These are phyloP conservation scores for Cephaloascus albidus DNA, from an alignment of 805 yeast species.

Conservation along the genomic window DNA sequence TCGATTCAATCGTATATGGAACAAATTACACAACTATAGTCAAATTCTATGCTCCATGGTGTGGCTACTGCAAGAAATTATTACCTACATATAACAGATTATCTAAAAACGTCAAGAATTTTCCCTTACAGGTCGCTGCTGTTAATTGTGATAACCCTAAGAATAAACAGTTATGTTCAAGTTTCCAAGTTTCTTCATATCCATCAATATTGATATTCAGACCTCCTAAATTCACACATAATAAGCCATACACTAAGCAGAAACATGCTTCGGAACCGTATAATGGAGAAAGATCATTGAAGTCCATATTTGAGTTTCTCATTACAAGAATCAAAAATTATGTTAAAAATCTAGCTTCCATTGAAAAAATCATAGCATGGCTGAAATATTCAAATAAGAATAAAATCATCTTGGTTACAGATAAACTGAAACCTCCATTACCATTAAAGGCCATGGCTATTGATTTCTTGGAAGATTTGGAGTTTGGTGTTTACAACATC, in stretches of 20 bases:
- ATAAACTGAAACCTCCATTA: constrained; percentile 39
- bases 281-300: constrained; percentile 50
- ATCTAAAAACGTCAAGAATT: constrained; percentile 47
- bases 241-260: constrained; percentile 10
- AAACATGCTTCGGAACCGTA: constrained; percentile 48
- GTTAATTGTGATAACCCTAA: constrained; percentile 73
- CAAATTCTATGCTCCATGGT: constrained; percentile 96
- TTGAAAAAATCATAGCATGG: constrained; percentile 19
- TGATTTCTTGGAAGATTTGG: constrained; percentile 47
- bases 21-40: constrained; percentile 77
- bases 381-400: constrained; percentile 5
- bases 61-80: constrained; percentile 82
- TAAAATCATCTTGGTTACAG: constrained; percentile 45
- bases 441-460: constrained; percentile 58
- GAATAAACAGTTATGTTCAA: constrained; percentile 63
- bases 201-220: constrained; percentile 80
- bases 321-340: constrained; percentile 57
- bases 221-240: constrained; percentile 54
- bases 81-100: constrained; percentile 56
- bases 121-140: constrained; percentile 60
- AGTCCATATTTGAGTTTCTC: constrained; percentile 44
- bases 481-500: constrained; percentile 15
- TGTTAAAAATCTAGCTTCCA: constrained; percentile 38
- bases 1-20: constrained; percentile 54
- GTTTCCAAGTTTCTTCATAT: constrained; percentile 60